These are phyloP conservation scores for Xylariaceae sp. DNA, from an alignment of 2,329 filamentous ascomycete genomes.

Conservation along the genomic window DNA sequence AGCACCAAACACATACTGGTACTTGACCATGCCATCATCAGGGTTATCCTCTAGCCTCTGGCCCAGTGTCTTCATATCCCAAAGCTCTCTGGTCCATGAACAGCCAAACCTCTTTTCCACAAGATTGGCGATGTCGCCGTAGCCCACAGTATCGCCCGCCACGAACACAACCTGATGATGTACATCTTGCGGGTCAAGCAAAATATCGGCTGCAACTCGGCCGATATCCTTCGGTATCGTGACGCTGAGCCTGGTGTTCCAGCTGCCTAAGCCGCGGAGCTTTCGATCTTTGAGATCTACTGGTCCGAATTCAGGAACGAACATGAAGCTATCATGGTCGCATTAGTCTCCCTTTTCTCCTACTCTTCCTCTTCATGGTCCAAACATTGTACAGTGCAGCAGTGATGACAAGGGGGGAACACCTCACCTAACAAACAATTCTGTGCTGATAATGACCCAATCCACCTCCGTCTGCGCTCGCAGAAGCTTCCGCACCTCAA, in stretches of 20 bases:
- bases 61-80: constrained; percentile 40
- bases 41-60: constrained; percentile 40
- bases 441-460: constrained; percentile 66
- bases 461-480: constrained; percentile 42
- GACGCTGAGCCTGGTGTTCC: constrained; percentile 59
- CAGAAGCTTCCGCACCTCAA: constrained; percentile 52
- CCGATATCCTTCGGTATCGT: constrained; percentile 64
- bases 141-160: constrained; percentile 53
- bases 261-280: constrained; percentile 55
- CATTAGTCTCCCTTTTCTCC: no score
- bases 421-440: constrained; percentile 49
- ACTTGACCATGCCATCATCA: constrained; percentile 46
- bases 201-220: constrained; percentile 51
- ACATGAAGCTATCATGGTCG: constrained; percentile 57
- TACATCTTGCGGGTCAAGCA: constrained; percentile 38
- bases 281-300: constrained; percentile 44
- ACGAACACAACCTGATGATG: constrained; percentile 42
- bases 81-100: constrained; percentile 40
- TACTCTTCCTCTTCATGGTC: no score
- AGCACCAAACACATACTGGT: constrained; percentile 50
- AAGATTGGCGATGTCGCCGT: constrained; percentile 43
- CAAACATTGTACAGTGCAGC: neutral
- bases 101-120: constrained; percentile 41
- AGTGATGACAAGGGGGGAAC: neutral
- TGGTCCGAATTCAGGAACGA: constrained; percentile 59